A percentile compares a stretch with the other conserved stretches of the same genome.
Evolutionary conservation across 768 basidiomycete species (phyloP).

Genomic region (Lactifluus echinatus): DNA sequence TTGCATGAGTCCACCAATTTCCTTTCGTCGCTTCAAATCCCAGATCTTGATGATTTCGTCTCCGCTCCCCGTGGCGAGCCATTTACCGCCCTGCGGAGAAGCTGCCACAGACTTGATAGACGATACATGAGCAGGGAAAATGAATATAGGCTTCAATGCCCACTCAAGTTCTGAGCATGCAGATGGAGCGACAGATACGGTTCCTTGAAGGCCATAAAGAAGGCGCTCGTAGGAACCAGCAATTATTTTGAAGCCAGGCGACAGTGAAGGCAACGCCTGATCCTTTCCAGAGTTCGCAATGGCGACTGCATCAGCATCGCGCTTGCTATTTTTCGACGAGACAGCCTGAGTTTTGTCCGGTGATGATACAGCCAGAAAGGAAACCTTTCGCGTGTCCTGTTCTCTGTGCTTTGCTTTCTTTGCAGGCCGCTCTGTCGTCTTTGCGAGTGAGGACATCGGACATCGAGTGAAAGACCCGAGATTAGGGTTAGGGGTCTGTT

Average conservation of each 20-base stretch:
- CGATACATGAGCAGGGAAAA: constrained; percentile 94
- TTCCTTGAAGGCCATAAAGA: constrained; percentile 80
- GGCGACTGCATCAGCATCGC: constrained; percentile 25
- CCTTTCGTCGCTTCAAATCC: constrained; percentile 87
- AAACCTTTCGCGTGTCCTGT: not conserved
- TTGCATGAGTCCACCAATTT: constrained; percentile 90
- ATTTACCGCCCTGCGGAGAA: constrained; percentile 85
- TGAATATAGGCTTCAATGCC: constrained; percentile 72
- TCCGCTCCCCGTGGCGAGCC: constrained; percentile 91
- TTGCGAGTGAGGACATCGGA: constrained; percentile 9
- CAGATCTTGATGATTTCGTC: constrained; percentile 97
- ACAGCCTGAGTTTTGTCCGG: not conserved
- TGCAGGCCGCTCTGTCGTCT: constrained; percentile 6
- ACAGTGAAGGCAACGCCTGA: constrained; percentile 27
- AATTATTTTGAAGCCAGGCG: constrained; percentile 72
- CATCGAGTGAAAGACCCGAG: constrained; percentile 7
- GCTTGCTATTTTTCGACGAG: constrained; percentile 22
- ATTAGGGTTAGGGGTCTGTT: constrained; percentile 15
- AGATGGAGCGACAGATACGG: constrained; percentile 32
- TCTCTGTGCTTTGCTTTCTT: constrained; percentile 8
- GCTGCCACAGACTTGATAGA: constrained; percentile 87
- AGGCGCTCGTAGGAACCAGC: constrained; percentile 96
- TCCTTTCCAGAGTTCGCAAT: constrained; percentile 16
- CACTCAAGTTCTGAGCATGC: constrained; percentile 26
- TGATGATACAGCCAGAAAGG: not conserved